These are phyloP conservation scores for Cymbopogon flexuosus DNA, from an alignment of 202 grass and related monocot genomes.

Conservation along the genomic window DNA sequence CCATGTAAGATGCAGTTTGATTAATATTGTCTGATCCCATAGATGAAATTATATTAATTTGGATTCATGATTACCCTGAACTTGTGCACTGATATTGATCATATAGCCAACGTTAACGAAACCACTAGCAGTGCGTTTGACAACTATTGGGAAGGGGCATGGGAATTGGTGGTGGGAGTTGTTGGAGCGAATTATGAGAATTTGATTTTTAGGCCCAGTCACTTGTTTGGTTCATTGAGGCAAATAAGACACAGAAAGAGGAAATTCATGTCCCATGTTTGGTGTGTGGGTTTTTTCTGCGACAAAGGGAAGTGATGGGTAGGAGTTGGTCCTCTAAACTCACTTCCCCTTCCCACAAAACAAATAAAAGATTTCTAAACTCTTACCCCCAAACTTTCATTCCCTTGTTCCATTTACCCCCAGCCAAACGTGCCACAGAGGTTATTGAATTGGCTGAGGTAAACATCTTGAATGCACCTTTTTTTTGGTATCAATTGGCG, in stretches of 20 bases:
- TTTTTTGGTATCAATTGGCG: not conserved
- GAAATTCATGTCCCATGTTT: not conserved
- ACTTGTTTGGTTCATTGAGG: not conserved
- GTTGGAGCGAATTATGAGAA: not conserved
- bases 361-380: not conserved
- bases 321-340: no score
- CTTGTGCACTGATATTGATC: not conserved
- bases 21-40: constrained; percentile 22
- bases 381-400: not conserved
- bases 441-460: not conserved
- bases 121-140: not conserved
- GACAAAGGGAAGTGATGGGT: no score
- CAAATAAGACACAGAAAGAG: not conserved
- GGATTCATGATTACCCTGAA: not conserved
- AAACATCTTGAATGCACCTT: not conserved
- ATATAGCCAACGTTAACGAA: not conserved
- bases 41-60: constrained; percentile 8
- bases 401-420: not conserved
- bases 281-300: no score
- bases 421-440: not conserved
- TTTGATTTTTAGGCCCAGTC: not conserved
- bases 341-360: no score
- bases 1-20: not conserved
- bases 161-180: not conserved
- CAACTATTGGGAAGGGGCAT: not conserved